These are phyloP conservation scores for Erythrophleum ivorense DNA, from an alignment of 331 rosid genomes.

Conservation along the genomic window DNA sequence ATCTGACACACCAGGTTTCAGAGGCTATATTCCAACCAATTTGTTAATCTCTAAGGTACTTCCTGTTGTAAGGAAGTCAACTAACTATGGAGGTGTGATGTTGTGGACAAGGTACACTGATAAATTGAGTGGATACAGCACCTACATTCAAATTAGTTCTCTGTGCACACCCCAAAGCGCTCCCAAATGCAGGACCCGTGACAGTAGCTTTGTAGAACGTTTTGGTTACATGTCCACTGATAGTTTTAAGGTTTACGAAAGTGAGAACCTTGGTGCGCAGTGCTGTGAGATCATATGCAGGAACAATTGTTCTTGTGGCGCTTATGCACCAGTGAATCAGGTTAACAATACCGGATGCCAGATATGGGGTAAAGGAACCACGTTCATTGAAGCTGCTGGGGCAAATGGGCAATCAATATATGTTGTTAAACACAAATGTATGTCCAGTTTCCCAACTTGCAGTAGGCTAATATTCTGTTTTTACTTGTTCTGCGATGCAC, in stretches of 20 bases:
- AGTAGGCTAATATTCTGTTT: not conserved
- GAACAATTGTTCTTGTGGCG: conserved; percentile 24
- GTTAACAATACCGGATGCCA: too few relatives aligned
- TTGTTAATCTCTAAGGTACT: conserved; percentile 47
- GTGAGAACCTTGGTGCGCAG: not conserved
- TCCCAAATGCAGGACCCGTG: conserved; percentile 4
- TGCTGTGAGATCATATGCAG: conserved; percentile 34
- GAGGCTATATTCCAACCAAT: conserved; percentile 48
- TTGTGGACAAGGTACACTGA: conserved; percentile 57
- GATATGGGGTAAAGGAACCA: too few relatives aligned
- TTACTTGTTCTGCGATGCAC: not conserved
- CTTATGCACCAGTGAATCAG: too few relatives aligned
- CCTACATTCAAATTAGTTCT: conserved; percentile 16
- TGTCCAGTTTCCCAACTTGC: not conserved
- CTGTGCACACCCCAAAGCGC: not conserved
- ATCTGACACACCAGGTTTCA: conserved; percentile 28
- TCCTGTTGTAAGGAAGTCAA: conserved; percentile 42
- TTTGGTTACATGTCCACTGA: conserved; percentile 18
- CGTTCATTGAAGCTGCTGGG: too few relatives aligned
- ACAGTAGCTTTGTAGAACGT: not conserved
- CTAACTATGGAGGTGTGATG: conserved; percentile 67
- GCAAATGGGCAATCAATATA: too few relatives aligned
- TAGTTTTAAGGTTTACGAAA: not conserved
- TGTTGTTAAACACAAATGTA: not conserved
- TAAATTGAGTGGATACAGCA: conserved; percentile 48